These are phyloP conservation scores for Cokeromyces recurvatus DNA, from an alignment of 371 early-diverging fungal species.

Conservation along the genomic window DNA sequence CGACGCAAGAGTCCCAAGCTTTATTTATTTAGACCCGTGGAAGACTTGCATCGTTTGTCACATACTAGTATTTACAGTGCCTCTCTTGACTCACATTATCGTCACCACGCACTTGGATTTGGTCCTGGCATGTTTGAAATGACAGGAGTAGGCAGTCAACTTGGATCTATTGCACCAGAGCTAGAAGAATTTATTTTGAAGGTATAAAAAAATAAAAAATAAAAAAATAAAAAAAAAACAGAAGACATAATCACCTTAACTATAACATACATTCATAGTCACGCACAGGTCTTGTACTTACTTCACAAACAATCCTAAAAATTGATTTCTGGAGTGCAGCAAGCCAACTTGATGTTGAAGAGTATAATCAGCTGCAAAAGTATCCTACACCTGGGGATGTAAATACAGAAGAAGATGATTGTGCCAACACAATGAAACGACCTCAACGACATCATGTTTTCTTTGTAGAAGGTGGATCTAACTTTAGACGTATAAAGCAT, in stretches of 20 bases:
- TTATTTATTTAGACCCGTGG: conserved; percentile 60
- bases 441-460: conserved; percentile 17
- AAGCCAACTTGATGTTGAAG: conserved; percentile 9
- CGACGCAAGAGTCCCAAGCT: conserved; percentile 43
- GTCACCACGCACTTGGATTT: conserved; percentile 9
- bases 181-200: conserved; percentile 46
- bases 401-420: not conserved
- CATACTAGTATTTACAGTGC: conserved; percentile 5
- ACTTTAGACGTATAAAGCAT: conserved; percentile 28
- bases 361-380: conserved; percentile 17
- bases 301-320: conserved; percentile 58
- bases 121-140: conserved; percentile 26
- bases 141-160: conserved; percentile 4
- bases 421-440: not conserved
- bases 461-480: conserved; percentile 24
- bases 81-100: not conserved
- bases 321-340: conserved; percentile 49
- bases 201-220: conserved; percentile 15
- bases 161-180: conserved; percentile 31
- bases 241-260: no score
- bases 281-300: conserved; percentile 54
- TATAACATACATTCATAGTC: no score
- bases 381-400: conserved; percentile 9
- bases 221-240: no score
- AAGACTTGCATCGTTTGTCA: conserved; percentile 42